Percentiles rank a stretch among this genome's conserved stretches.
phyloP scores from a whole-genome alignment of 2,329 filamentous ascomycete species.

The Pestalotiopsis sp. region DNA sequence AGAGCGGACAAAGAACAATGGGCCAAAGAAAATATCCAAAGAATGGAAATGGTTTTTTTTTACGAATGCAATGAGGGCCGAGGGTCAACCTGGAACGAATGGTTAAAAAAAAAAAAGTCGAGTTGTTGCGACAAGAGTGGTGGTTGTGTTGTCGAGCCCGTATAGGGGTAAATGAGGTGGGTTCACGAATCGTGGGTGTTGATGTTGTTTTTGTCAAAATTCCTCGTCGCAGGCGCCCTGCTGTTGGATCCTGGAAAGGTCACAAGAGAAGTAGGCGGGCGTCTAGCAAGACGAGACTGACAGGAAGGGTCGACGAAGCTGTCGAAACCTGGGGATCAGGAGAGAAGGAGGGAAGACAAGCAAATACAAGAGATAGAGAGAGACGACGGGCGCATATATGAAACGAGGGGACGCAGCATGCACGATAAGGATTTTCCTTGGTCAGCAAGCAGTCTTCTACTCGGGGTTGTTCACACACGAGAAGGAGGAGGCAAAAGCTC shows the following conservation, averaged over 20 bases:
- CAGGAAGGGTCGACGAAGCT: neutral
- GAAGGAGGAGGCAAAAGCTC: conserved; percentile 12
- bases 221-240: neutral
- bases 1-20: conserved; percentile 14
- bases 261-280: neutral
- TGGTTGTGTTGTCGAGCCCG: neutral
- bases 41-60: conserved; percentile 3
- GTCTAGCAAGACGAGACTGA: neutral
- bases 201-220: neutral
- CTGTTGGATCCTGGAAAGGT: neutral
- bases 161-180: neutral
- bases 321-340: neutral
- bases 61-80: conserved; percentile 12
- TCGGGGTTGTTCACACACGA: conserved; percentile 1
- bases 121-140: neutral
- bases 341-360: neutral
- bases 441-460: neutral
- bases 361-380: neutral
- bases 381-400: conserved; percentile 14
- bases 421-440: conserved; percentile 5
- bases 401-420: conserved; percentile 12
- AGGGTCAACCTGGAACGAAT: conserved; percentile 19
- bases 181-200: neutral
- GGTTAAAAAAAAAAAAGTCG: conserved; percentile 5
- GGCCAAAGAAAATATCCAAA: conserved; percentile 5